Percentiles rank a stretch among this genome's conserved stretches.
Conservation (phyloP, 2,329 filamentous ascomycete genomes). For the Colletotrichum camelliae region DNA sequence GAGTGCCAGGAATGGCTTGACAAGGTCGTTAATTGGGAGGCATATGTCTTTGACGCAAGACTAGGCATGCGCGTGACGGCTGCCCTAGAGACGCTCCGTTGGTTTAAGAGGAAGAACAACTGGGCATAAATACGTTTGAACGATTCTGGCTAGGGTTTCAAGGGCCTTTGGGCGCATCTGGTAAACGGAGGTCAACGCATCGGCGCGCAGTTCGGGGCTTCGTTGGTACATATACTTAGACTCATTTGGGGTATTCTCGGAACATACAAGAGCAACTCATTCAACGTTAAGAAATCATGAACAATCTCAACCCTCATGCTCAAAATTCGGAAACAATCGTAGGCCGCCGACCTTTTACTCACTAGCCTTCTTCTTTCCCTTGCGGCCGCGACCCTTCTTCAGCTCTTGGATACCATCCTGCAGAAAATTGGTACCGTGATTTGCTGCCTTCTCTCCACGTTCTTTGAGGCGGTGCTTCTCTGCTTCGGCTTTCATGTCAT, state of each 20-base stretch:
- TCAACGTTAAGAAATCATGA: neutral
- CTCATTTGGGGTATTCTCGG: neutral
- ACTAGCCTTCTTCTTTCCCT: slow-evolving; percentile 21
- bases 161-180: neutral
- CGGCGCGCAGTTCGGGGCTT: neutral
- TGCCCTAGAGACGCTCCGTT: slow-evolving; percentile 68
- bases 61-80: slow-evolving; percentile 77
- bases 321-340: neutral
- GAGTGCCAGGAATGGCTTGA: slow-evolving; percentile 71
- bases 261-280: slow-evolving; percentile 4
- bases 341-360: neutral
- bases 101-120: slow-evolving; percentile 52
- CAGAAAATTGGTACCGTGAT: slow-evolving; percentile 35
- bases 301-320: too few relatives aligned
- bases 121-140: neutral
- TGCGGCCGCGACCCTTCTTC: slow-evolving; percentile 25
- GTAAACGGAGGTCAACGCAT: neutral
- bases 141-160: neutral
- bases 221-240: neutral
- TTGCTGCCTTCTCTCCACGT: slow-evolving; percentile 37
- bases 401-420: slow-evolving; percentile 32
- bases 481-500: slow-evolving; percentile 60
- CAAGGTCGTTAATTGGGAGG: slow-evolving; percentile 73
- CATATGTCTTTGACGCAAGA: slow-evolving; percentile 75
- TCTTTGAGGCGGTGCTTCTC: slow-evolving; percentile 60